A percentile compares a stretch with the other conserved stretches of the same genome.
Conservation (phyloP, 163 green algal species). For the Prototheca stagnorum region DNA sequence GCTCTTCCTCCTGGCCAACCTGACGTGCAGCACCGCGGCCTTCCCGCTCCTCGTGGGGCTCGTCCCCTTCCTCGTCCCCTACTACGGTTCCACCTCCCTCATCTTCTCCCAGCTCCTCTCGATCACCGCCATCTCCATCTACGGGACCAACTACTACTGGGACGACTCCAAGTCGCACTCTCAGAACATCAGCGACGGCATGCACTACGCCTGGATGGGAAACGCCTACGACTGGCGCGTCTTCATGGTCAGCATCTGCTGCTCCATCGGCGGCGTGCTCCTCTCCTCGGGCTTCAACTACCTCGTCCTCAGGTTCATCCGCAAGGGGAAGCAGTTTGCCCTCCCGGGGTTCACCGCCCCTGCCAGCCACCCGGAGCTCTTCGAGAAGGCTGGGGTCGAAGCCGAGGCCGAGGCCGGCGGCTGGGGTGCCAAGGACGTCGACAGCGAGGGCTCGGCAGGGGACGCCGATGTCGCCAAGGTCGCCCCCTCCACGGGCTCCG, state of each 20-base stretch:
- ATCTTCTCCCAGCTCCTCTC: conserved; percentile 15
- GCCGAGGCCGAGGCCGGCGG: background rate
- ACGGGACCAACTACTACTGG: conserved; percentile 13
- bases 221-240: conserved; percentile 22
- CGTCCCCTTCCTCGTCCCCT: conserved; percentile 2
- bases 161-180: background rate
- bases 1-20: conserved; percentile 46
- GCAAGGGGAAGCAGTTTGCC: conserved; percentile 1
- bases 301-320: background rate
- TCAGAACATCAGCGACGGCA: conserved; percentile 3
- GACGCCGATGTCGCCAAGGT: too few species aligned
- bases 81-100: conserved; percentile 10
- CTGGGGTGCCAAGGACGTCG: background rate
- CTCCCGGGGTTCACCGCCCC: conserved; percentile 8
- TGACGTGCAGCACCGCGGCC: conserved; percentile 20
- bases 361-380: conserved; percentile 15
- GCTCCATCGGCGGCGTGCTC: conserved; percentile 11
- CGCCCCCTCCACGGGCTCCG: too few species aligned
- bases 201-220: conserved; percentile 21
- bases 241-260: conserved; percentile 16
- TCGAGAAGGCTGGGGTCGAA: too few species aligned
- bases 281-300: conserved; percentile 8
- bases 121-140: conserved; percentile 14
- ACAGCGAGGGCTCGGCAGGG: background rate
- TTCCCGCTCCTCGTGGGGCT: conserved; percentile 28